Evolutionary conservation across 768 basidiomycete genomes (phyloP), one percentile per base, ranked within the genome.

Genomic region (Boletellus ananas): DNA sequence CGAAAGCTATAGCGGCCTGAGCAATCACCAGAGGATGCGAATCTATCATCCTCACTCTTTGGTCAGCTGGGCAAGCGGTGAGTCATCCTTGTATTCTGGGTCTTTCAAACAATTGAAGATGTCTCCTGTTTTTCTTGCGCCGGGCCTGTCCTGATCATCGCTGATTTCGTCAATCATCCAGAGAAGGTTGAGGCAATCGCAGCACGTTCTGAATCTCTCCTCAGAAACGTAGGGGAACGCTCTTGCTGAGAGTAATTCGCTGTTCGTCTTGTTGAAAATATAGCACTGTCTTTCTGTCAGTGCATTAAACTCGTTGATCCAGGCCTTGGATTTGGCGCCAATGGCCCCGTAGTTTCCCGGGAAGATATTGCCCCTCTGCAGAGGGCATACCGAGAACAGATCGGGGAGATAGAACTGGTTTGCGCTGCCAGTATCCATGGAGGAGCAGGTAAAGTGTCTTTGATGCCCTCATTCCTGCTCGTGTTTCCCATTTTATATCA

Each of bases 131-230:
- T 68, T 68, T 37, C 71, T 71, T 35, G 81, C 84, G 42, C 79
- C 83, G 47, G 67, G 66, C 23, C 77, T 79, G 59, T 70, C 75
- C 62, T 84, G 84, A 50, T 84, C 82, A 55, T 85, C 83, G 62
- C 80, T 84, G 46, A 83, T 74, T 65, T 85, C 84, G 64, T 86
- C 85, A 43, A 84, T 72, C 50, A 81, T 79, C 67, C 83, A 85
- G 25, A 86, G 74, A 12, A 81, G 67, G 58, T 85, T 49, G 57
- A 81, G 75, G 52, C 82, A 81, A 65, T 85, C 83, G 59, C 82
- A 84, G 35, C 73, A 75, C 1, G 77, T 83, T 47, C 83, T 73
- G 52, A 84, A 77, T 59, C 77, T 71, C 49, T 82, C 80, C 49
- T 73, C 73, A 34, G 73, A 77, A 38, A 79, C 77, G 61, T 79